Base-by-base conservation (phyloP, 2,329 filamentous ascomycete genomes). In the Thielaviopsis populi region DNA sequence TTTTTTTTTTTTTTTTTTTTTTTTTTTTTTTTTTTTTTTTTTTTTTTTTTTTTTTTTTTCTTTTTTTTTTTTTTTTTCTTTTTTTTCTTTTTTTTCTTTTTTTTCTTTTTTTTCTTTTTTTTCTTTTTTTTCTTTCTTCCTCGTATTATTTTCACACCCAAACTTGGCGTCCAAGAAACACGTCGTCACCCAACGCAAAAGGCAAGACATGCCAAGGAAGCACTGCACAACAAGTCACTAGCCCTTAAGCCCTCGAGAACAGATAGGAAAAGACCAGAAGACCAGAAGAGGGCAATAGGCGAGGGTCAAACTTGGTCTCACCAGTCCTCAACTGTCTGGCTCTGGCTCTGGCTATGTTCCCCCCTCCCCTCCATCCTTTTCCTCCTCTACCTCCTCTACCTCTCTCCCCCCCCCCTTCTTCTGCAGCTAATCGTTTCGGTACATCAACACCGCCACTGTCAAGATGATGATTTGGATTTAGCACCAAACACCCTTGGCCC, bases 131-230 rank as follows among this genome's bases (percentile, higher is more conserved):
- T 46, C 11, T n/a, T 46, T 46, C 43, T 46, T n/a, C 22, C 22
- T 46, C 17, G 17, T 2, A 46, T 46, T 46, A 10, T 1, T 46
- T 43, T 19, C 22, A 22, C 43, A 46, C 17, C 17, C 43, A 19
- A 19, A 46, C 43, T 46, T 19, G n/a, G 17, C n/a, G 46, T 13
- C 46, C 46, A 50, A 50, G 50, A 33, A 33, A 54, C 50, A 54
- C 50, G 50, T 54, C 27, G 50, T 54, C 50, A 54, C 50, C 50
- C 50, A 54, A 54, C 27, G 50, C 50, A 54, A 54, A 54, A 54
- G 50, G 50, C 50, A 54, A 54, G 50, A 54, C 50, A 54, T 54
- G 50, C 50, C 50, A 54, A 54, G 50, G 50, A 54, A 54, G 30
- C 27, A 54, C 50, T 54, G 27, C 46, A 54, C 50, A 54, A 33